Evolutionary conservation across 2,329 filamentous ascomycete species (phyloP).

Genomic region (Tolypocladium pustulatum): DNA sequence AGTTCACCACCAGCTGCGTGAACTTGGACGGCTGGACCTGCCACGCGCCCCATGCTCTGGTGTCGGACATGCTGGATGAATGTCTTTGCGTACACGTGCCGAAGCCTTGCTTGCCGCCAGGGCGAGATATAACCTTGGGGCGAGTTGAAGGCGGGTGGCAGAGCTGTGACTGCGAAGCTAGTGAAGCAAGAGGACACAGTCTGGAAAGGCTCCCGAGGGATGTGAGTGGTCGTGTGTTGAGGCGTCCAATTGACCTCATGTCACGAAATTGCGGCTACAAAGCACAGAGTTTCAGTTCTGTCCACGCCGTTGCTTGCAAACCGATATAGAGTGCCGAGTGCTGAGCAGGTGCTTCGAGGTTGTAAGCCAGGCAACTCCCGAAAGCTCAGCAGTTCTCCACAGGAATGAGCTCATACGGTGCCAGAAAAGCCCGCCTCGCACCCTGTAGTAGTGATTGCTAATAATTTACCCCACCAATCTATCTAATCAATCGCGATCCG

Average conservation of each 20-base stretch:
- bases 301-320: neutral
- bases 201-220: neutral
- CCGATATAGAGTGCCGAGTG: neutral
- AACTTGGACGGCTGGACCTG: conserved; percentile 29
- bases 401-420: conserved; percentile 24
- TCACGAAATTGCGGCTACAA: conserved; percentile 2
- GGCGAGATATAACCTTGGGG: neutral
- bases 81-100: neutral
- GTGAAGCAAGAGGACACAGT: neutral
- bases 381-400: neutral
- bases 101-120: neutral
- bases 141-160: neutral
- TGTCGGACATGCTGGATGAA: conserved; percentile 13
- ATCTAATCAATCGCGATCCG: conserved; percentile 30
- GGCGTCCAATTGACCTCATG: conserved; percentile 7
- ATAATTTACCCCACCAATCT: conserved; percentile 13
- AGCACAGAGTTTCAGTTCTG: neutral
- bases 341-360: neutral
- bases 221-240: neutral
- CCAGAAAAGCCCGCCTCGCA: conserved; percentile 2
- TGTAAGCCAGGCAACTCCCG: neutral
- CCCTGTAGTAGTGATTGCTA: neutral
- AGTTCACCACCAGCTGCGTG: conserved; percentile 55
- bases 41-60: conserved; percentile 27
- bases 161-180: neutral